These are phyloP conservation scores for Colletotrichum sp. DNA, from an alignment of 2,329 filamentous ascomycete species.

Conservation along the genomic window DNA sequence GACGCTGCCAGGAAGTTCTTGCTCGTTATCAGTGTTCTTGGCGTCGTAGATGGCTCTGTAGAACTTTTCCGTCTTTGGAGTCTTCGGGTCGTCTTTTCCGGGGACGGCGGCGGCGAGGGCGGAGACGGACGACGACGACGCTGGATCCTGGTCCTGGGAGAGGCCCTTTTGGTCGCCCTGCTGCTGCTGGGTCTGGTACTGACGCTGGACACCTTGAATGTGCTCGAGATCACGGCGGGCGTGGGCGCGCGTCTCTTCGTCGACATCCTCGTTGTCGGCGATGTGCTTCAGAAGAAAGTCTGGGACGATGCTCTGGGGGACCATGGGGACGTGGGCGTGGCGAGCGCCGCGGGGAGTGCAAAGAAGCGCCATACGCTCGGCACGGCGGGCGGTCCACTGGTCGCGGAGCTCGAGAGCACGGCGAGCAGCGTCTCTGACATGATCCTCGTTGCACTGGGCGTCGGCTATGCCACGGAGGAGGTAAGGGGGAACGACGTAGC, in stretches of 20 bases:
- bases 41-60: constrained; percentile 52
- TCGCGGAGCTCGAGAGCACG: constrained; percentile 39
- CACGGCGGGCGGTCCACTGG: constrained; percentile 32
- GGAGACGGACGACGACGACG: neutral
- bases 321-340: neutral
- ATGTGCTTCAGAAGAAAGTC: neutral
- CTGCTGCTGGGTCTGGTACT: constrained; percentile 30
- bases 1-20: constrained; percentile 45
- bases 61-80: constrained; percentile 24
- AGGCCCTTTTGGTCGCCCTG: constrained; percentile 7
- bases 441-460: constrained; percentile 39
- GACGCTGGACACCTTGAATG: constrained; percentile 34
- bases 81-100: neutral
- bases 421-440: constrained; percentile 39
- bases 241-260: constrained; percentile 39
- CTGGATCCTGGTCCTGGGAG: neutral
- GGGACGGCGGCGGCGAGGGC: constrained; percentile 23
- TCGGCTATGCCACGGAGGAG: constrained; percentile 48
- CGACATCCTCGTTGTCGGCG: constrained; percentile 29
- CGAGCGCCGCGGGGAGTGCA: constrained; percentile 33
- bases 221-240: constrained; percentile 46
- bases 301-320: neutral
- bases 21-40: constrained; percentile 39
- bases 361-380: constrained; percentile 39
- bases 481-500: constrained; percentile 51